These are phyloP conservation scores for Fusarium solani-melongenae DNA, from an alignment of 2,329 filamentous ascomycete genomes.

Conservation along the genomic window DNA sequence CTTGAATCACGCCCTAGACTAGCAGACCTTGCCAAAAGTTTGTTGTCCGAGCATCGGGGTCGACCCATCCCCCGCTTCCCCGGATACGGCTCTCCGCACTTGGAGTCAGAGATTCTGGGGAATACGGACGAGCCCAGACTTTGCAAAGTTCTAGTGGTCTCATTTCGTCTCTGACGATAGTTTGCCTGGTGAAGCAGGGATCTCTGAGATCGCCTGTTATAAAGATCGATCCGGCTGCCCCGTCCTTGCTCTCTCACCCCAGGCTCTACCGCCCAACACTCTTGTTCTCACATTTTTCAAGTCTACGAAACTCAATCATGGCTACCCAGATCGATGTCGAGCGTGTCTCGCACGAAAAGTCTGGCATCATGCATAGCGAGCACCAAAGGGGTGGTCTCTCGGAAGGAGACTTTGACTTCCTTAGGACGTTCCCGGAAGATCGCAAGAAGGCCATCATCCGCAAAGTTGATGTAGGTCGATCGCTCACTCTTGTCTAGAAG, in stretches of 20 bases:
- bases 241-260: neutral
- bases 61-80: conserved; percentile 23
- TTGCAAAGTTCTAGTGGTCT: neutral
- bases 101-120: conserved; percentile 18
- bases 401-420: conserved; percentile 46
- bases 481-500: neutral
- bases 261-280: neutral
- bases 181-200: neutral
- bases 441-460: conserved; percentile 44
- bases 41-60: neutral
- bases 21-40: neutral
- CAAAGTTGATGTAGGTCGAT: conserved; percentile 44
- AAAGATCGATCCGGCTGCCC: neutral
- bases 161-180: neutral
- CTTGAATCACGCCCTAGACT: neutral
- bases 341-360: conserved; percentile 39
- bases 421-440: conserved; percentile 45
- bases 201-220: neutral
- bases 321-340: conserved; percentile 39
- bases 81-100: conserved; percentile 20
- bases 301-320: conserved; percentile 11
- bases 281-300: neutral
- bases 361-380: conserved; percentile 38
- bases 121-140: neutral
- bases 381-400: conserved; percentile 25